Evolutionary conservation across 2,329 filamentous ascomycete genomes (phyloP).

Genomic region (Emergomyces africanus): DNA sequence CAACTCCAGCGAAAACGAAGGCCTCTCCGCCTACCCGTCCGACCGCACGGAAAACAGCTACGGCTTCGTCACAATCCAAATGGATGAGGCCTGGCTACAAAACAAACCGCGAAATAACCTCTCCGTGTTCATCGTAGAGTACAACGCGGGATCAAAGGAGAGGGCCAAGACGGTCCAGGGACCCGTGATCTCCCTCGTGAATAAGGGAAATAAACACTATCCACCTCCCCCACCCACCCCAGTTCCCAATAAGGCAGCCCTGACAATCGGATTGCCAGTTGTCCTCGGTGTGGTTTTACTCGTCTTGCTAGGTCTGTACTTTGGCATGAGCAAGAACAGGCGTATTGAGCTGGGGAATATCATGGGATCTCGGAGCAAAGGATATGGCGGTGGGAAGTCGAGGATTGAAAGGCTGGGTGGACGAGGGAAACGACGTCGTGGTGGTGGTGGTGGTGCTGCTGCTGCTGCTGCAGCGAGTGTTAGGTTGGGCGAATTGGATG

Average conservation of each 20-base stretch:
- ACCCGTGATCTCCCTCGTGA: conserved; percentile 23
- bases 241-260: conserved; percentile 20
- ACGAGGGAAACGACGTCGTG: conserved; percentile 8
- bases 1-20: conserved; percentile 19
- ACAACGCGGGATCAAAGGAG: conserved; percentile 14
- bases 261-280: conserved; percentile 32
- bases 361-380: conserved; percentile 23
- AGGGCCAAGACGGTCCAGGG: conserved; percentile 17
- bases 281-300: conserved; percentile 24
- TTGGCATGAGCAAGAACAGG: conserved; percentile 31
- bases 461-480: conserved; percentile 14
- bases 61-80: conserved; percentile 27
- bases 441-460: too few species aligned
- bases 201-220: conserved; percentile 23
- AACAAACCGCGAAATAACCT: conserved; percentile 25
- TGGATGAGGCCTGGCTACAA: conserved; percentile 30
- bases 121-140: conserved; percentile 24
- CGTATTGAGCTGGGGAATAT: conserved; percentile 24
- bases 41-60: conserved; percentile 23
- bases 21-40: conserved; percentile 26
- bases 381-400: conserved; percentile 27
- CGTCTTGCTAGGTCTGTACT: conserved; percentile 25
- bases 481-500: conserved; percentile 19
- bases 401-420: conserved; percentile 22
- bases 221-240: conserved; percentile 18